These are phyloP conservation scores for Fagopyrum homotropicum DNA, from an alignment of 148 eudicot genomes.

Conservation along the genomic window DNA sequence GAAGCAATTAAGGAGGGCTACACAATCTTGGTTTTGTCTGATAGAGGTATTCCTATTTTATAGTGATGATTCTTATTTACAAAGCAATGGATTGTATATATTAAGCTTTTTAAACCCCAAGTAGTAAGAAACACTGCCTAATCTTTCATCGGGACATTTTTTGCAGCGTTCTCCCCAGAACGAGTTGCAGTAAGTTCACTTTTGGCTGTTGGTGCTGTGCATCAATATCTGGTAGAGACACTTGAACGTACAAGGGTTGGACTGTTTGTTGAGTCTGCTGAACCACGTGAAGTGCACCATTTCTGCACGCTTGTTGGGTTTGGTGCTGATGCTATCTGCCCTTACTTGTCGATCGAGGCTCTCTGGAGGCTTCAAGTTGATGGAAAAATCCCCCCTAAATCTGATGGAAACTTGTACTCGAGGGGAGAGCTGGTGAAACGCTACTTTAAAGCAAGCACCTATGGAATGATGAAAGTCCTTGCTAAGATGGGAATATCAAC, in stretches of 20 bases:
- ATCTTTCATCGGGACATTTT: conserved; percentile 2
- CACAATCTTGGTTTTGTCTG: conserved; percentile 80
- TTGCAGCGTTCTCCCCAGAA: conserved; percentile 69
- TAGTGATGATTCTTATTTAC: not conserved
- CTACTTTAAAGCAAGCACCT: conserved; percentile 83
- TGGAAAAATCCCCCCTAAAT: conserved; percentile 92
- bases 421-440: conserved; percentile 78
- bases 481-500: conserved; percentile 99
- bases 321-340: conserved; percentile 97
- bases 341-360: conserved; percentile 89
- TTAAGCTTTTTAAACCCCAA: not conserved
- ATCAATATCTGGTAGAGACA: conserved; percentile 84
- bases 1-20: conserved; percentile 80
- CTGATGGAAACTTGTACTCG: conserved; percentile 71
- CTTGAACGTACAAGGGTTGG: conserved; percentile 89
- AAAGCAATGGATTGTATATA: not conserved
- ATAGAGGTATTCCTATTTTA: conserved; percentile 57
- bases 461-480: conserved; percentile 99
- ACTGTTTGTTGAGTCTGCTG: conserved; percentile 86
- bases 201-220: conserved; percentile 97
- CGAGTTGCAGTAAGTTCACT: conserved; percentile 91
- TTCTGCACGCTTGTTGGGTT: conserved; percentile 96
- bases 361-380: conserved; percentile 94
- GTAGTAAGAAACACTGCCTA: conserved; percentile 5
- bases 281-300: conserved; percentile 99